These are phyloP conservation scores for Lactarius pseudohatsudake DNA, from an alignment of 768 basidiomycete genomes.

Conservation along the genomic window DNA sequence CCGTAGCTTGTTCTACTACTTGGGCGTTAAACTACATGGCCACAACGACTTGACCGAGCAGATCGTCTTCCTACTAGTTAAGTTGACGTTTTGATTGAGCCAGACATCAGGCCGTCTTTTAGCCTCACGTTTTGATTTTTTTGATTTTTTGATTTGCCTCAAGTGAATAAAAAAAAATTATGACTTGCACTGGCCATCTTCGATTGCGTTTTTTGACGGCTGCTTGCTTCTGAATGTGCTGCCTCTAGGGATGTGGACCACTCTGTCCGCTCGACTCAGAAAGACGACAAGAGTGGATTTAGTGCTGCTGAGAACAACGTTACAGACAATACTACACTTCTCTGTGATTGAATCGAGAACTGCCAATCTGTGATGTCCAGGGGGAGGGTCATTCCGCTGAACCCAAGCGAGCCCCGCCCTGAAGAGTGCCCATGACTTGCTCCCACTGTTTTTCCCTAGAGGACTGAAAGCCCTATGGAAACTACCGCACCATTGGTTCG, in stretches of 20 bases:
- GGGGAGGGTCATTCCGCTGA: not conserved
- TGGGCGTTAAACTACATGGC: conserved; percentile 72
- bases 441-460: not conserved
- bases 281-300: not conserved
- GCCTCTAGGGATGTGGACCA: not conserved
- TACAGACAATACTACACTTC: not conserved
- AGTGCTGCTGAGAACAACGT: too few species aligned
- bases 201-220: not conserved
- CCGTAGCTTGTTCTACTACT: conserved; percentile 44
- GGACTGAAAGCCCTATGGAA: not conserved
- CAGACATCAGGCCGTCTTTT: conserved; percentile 15
- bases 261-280: not conserved
- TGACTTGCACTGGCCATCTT: not conserved
- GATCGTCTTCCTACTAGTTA: conserved; percentile 53
- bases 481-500: not conserved
- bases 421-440: not conserved
- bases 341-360: not conserved
- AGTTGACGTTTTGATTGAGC: conserved; percentile 49
- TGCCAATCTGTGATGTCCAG: not conserved
- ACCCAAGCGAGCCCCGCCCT: not conserved
- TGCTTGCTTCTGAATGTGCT: not conserved
- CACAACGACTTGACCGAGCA: conserved; percentile 49
- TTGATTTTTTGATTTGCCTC: not conserved
- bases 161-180: not conserved
- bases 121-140: not conserved